phyloP scores from a whole-genome alignment of 345 rosid genomes.

The Hypericum perforatum region DNA sequence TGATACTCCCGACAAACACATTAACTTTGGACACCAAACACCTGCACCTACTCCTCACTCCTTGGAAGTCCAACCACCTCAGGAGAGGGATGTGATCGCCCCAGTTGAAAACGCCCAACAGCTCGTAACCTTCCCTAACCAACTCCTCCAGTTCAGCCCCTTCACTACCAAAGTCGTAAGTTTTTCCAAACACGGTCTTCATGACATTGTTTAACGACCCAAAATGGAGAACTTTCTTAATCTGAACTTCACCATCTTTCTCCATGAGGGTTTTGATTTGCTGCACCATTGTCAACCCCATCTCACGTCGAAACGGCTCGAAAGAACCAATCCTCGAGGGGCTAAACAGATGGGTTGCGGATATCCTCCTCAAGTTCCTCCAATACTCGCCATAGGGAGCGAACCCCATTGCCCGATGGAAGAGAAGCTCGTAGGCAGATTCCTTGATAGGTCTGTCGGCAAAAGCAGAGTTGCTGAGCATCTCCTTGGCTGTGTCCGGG shows the following conservation, averaged over 20 bases:
- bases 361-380: constrained; percentile 44
- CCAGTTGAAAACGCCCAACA: constrained; percentile 35
- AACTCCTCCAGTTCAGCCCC: constrained; percentile 23
- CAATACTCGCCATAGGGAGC: constrained; percentile 50
- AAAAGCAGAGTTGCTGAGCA: constrained; percentile 40
- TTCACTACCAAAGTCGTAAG: background rate
- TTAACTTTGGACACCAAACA: constrained; percentile 34
- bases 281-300: constrained; percentile 28
- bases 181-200: constrained; percentile 46
- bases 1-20: constrained; percentile 27
- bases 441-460: constrained; percentile 52
- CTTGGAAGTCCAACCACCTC: constrained; percentile 40
- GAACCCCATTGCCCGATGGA: constrained; percentile 65
- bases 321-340: constrained; percentile 31
- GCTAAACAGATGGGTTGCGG: constrained; percentile 46
- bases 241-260: constrained; percentile 18
- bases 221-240: constrained; percentile 33
- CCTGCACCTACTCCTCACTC: constrained; percentile 50
- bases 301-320: constrained; percentile 25
- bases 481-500: constrained; percentile 51
- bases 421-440: constrained; percentile 48
- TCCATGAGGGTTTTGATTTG: constrained; percentile 21
- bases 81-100: constrained; percentile 43
- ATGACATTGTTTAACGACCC: constrained; percentile 39
- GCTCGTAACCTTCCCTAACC: constrained; percentile 52